Evolutionary conservation across 768 basidiomycete species (phyloP).

Genomic region (Ramaria sp.): DNA sequence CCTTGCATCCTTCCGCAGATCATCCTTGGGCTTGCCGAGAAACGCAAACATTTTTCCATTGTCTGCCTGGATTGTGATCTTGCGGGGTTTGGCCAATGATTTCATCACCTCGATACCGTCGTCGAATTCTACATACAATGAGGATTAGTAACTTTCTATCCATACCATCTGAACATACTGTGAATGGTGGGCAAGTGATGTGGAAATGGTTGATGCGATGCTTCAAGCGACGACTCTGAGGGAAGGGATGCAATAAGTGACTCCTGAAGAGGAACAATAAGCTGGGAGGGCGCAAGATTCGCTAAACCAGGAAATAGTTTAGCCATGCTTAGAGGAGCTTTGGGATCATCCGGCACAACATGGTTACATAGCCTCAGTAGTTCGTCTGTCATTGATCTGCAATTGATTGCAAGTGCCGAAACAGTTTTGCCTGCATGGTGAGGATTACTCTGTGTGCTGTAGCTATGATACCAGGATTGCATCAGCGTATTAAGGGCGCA

Average conservation of each 20-base stretch:
- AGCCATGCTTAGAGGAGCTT: constrained; percentile 35
- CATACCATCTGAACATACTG: constrained; percentile 30
- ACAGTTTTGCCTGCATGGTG: constrained; percentile 31
- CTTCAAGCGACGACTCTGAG: constrained; percentile 47
- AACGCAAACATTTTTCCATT: constrained; percentile 84
- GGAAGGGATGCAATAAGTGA: constrained; percentile 87
- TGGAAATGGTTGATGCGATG: constrained; percentile 76
- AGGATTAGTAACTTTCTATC: not conserved
- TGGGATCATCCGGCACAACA: constrained; percentile 29
- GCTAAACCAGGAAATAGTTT: constrained; percentile 46
- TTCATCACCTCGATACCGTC: constrained; percentile 88
- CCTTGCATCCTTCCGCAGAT: constrained; percentile 92
- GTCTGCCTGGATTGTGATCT: constrained; percentile 74
- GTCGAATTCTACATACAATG: constrained; percentile 42
- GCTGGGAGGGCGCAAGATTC: constrained; percentile 43
- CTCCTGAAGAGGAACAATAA: constrained; percentile 90
- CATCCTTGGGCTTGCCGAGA: constrained; percentile 94
- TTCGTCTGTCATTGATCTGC: constrained; percentile 53
- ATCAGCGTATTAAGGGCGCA: constrained; percentile 21
- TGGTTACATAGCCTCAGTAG: constrained; percentile 58
- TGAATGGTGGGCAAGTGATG: constrained; percentile 62
- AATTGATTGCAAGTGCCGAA: constrained; percentile 41
- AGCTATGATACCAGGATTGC: not conserved
- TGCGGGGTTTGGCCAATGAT: constrained; percentile 84
- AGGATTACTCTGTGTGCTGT: constrained; percentile 32